Evolutionary conservation across 2,329 filamentous ascomycete genomes (phyloP), one percentile per base, ranked within the genome.

Genomic region (Phialocephala sp.): DNA sequence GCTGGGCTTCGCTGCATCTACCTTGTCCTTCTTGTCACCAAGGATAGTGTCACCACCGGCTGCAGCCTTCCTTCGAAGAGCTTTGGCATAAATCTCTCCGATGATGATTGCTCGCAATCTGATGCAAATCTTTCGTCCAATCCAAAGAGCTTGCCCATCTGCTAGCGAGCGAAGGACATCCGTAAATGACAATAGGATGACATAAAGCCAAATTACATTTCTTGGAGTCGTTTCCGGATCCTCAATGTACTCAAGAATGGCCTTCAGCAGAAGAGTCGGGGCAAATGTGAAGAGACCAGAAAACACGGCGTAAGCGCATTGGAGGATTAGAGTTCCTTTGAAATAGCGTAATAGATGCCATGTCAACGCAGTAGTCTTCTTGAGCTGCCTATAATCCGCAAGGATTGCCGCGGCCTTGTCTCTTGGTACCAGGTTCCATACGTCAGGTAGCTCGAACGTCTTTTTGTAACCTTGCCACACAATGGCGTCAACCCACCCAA

Each of bases 21-120:
- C 77, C 56, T 79, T 78, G 83, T 79, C 67, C 76, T 76, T 71
- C 60, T 83, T 78, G 9, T 82, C 82, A 37, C 92, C 91, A 18
- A 95, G 82, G 0, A 90, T 84, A 61, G 90, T 89, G 71, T 98
- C 93, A 43, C 84, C 85, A 20, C 89, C 87, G 9, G 94, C 89
- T 24, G 93, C 90, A 20, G 93, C 94, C 79, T 97, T 97, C 72
- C 95, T 89, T 69, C 96, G 89, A 20, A 99, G 84, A 1, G 95
- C 93, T 80, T 99, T 99, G 64, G 93, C 92, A 77, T 99, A 99
- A 56, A 99, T 95, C 75, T 99, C 95, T 63, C 95, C 95, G 71
- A 99, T 93, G 68, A 99, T 93, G 75, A 99, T 95, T 59, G 95
- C 94, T 68, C 94, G 91, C 52, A 98, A 84, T 68, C 93, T 90